A percentile compares a stretch with the other conserved stretches of the same genome.
These are phyloP conservation scores for Aureobasidium zeae DNA, from an alignment of 2,329 filamentous ascomycete genomes.

Conservation along the genomic window DNA sequence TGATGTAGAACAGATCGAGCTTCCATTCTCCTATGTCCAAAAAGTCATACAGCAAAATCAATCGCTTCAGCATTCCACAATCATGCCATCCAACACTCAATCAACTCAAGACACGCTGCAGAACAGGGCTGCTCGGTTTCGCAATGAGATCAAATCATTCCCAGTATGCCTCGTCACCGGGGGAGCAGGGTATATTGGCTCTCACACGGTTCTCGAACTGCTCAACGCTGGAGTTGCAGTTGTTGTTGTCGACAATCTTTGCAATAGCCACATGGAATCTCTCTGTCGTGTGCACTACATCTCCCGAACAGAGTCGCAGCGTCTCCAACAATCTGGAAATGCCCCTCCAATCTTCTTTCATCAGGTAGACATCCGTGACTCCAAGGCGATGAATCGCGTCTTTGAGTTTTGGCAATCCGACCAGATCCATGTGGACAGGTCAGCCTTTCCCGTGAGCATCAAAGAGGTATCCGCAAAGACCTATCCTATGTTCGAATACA, in stretches of 20 bases:
- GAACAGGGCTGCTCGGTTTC: slow-evolving; percentile 4
- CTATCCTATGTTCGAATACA: slow-evolving; percentile 10
- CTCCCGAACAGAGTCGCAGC: slow-evolving; percentile 29
- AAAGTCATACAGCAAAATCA: too few relatives aligned
- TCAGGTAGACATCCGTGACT: slow-evolving; percentile 39
- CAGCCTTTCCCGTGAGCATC: slow-evolving; percentile 30
- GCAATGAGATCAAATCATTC: slow-evolving; percentile 9
- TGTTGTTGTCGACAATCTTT: slow-evolving; percentile 37
- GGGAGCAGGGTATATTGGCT: slow-evolving; percentile 36
- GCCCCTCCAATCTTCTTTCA: slow-evolving; percentile 39
- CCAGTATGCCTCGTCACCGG: slow-evolving; percentile 13
- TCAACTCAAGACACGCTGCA: background rate
- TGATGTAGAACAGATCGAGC: too few relatives aligned
- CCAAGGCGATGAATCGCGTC: slow-evolving; percentile 33
- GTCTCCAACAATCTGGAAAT: slow-evolving; percentile 30
- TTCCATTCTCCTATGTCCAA: too few relatives aligned
- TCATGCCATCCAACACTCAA: background rate
- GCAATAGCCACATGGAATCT: slow-evolving; percentile 32
- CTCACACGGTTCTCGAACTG: slow-evolving; percentile 46
- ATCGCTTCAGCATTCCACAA: too few relatives aligned
- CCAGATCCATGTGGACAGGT: slow-evolving; percentile 4
- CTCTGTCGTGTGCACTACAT: slow-evolving; percentile 32
- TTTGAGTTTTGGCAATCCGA: slow-evolving; percentile 22
- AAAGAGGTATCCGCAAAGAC: slow-evolving; percentile 4
- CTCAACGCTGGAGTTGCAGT: slow-evolving; percentile 47